These are phyloP conservation scores for Volvox carteri DNA, from an alignment of 163 green algal genomes.

Conservation along the genomic window DNA sequence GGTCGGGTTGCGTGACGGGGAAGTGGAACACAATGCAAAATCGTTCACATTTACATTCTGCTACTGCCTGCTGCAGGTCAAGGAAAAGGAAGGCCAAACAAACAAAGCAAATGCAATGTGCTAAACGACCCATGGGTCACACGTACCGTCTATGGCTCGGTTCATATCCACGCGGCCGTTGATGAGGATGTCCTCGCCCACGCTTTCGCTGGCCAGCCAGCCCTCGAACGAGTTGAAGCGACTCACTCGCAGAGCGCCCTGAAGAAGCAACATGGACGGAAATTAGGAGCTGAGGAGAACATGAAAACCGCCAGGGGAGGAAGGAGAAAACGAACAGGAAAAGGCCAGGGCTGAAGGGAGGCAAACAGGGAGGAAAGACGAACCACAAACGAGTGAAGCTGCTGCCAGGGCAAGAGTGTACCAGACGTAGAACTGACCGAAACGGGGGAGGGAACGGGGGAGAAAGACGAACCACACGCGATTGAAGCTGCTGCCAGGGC, in stretches of 20 bases:
- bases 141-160: constrained; percentile 80
- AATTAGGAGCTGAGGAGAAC: neutral
- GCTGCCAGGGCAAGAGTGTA: neutral
- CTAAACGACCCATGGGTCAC: neutral
- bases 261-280: neutral
- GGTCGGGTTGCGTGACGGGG: too few relatives aligned
- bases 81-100: too few relatives aligned
- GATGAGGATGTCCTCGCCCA: constrained; percentile 93
- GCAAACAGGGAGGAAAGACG: too few relatives aligned
- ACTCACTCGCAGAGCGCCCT: constrained; percentile 88
- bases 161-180: constrained; percentile 90
- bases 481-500: too few relatives aligned
- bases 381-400: too few relatives aligned
- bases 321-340: neutral
- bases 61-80: too few relatives aligned
- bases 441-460: too few relatives aligned
- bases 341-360: neutral
- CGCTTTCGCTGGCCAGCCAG: constrained; percentile 83
- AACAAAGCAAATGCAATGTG: too few relatives aligned
- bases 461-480: too few relatives aligned
- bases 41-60: too few relatives aligned
- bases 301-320: neutral
- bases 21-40: too few relatives aligned
- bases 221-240: constrained; percentile 93
- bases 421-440: neutral